A percentile compares a stretch with the other conserved stretches of the same genome.
These are phyloP conservation scores for Psilocybe cyanescens DNA, from an alignment of 768 basidiomycete genomes.

Conservation along the genomic window DNA sequence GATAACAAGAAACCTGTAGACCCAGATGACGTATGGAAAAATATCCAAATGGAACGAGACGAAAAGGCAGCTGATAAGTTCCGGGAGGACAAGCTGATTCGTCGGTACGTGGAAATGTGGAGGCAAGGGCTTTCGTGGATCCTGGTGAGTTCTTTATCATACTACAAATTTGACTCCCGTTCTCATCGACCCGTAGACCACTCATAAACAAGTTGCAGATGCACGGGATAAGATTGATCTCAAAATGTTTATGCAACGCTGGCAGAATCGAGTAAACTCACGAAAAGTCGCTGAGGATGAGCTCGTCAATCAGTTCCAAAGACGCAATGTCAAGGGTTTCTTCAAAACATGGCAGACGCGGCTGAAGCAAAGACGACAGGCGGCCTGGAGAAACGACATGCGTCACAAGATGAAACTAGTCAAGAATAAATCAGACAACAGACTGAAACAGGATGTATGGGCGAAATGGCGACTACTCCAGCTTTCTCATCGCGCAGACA, in stretches of 20 bases:
- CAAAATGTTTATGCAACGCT: slow-evolving; percentile 59
- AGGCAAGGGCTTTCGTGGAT: slow-evolving; percentile 73
- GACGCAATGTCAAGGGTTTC: slow-evolving; percentile 43
- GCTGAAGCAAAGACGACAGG: slow-evolving; percentile 57
- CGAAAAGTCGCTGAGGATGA: slow-evolving; percentile 42
- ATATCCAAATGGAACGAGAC: slow-evolving; percentile 69
- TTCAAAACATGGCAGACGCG: slow-evolving; percentile 58
- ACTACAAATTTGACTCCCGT: slow-evolving; percentile 5
- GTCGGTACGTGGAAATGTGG: slow-evolving; percentile 81
- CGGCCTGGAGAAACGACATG: slow-evolving; percentile 71
- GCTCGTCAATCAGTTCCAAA: slow-evolving; percentile 47
- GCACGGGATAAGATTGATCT: slow-evolving; percentile 72
- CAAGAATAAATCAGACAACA: slow-evolving; percentile 56
- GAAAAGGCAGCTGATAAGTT: slow-evolving; percentile 75
- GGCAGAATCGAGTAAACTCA: slow-evolving; percentile 50
- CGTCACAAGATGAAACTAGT: slow-evolving; percentile 68
- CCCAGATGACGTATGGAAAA: slow-evolving; percentile 80
- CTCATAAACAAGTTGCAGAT: slow-evolving; percentile 65
- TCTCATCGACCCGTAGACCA: slow-evolving; percentile 53
- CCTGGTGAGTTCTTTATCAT: slow-evolving; percentile 49
- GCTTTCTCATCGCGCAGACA: slow-evolving; percentile 52
- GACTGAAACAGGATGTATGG: slow-evolving; percentile 63
- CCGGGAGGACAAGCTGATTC: slow-evolving; percentile 62
- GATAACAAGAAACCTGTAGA: slow-evolving; percentile 57
- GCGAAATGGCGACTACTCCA: slow-evolving; percentile 67